phyloP scores from a whole-genome alignment of 768 basidiomycete genomes.

The Obba rivulosa region DNA sequence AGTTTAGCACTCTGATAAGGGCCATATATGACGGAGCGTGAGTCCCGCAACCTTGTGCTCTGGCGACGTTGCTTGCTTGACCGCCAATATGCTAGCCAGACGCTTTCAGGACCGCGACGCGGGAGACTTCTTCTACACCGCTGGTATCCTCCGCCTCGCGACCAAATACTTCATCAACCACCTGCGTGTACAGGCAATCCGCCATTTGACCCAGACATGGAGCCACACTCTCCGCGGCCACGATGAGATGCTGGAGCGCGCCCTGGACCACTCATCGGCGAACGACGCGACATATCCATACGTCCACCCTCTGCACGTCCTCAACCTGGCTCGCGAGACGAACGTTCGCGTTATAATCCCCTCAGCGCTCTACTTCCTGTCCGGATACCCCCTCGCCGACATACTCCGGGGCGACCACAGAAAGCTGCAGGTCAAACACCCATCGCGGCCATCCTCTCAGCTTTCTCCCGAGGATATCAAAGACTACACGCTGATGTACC shows the following conservation, averaged over 20 bases:
- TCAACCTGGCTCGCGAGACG: slow-evolving; percentile 49
- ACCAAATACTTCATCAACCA: slow-evolving; percentile 55
- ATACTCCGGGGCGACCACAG: slow-evolving; percentile 46
- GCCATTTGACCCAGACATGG: slow-evolving; percentile 46
- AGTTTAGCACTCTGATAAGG: slow-evolving; percentile 45
- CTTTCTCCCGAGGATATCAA: slow-evolving; percentile 38
- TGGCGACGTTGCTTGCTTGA: slow-evolving; percentile 4
- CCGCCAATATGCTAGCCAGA: slow-evolving; percentile 5
- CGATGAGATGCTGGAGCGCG: slow-evolving; percentile 49
- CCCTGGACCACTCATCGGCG: slow-evolving; percentile 36
- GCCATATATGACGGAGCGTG: slow-evolving; percentile 56
- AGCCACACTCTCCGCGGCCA: slow-evolving; percentile 48
- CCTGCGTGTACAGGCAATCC: slow-evolving; percentile 47
- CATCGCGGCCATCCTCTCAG: slow-evolving; percentile 42
- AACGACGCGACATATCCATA: slow-evolving; percentile 49
- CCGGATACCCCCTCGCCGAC: slow-evolving; percentile 46
- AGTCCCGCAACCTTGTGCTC: slow-evolving; percentile 18
- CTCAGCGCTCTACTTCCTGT: slow-evolving; percentile 52
- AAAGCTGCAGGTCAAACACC: slow-evolving; percentile 43
- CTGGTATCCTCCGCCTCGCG: slow-evolving; percentile 51
- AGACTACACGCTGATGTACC: slow-evolving; percentile 53
- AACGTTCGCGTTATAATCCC: slow-evolving; percentile 43
- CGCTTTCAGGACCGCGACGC: slow-evolving; percentile 33
- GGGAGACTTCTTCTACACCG: slow-evolving; percentile 52
- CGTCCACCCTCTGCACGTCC: slow-evolving; percentile 52